phyloP scores from a whole-genome alignment of 768 basidiomycete species.

The Lactarius evosmus region DNA sequence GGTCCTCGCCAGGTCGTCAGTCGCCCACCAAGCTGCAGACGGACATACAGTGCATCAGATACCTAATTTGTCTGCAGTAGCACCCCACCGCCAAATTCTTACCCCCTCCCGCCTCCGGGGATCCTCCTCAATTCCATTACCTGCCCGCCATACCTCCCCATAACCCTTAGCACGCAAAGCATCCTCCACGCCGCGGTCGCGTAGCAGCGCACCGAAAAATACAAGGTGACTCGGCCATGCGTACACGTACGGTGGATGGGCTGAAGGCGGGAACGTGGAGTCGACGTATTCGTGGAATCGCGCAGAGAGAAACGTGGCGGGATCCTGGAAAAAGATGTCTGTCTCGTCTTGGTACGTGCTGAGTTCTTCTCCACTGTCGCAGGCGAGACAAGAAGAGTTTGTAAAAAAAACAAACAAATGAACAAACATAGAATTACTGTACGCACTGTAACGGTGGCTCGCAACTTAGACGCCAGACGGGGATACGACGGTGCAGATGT shows the following conservation, averaged over 20 bases:
- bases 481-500: constrained; percentile 72
- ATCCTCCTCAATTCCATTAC: constrained; percentile 76
- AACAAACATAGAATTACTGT: constrained; percentile 19
- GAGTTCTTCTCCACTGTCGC: constrained; percentile 47
- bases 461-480: constrained; percentile 85
- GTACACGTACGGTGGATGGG: constrained; percentile 51
- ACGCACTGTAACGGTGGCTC: constrained; percentile 82
- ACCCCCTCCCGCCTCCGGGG: constrained; percentile 64
- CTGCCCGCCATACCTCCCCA: constrained; percentile 55
- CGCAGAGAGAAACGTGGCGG: constrained; percentile 56
- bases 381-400: neutral
- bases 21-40: neutral
- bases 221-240: constrained; percentile 81
- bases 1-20: too few species aligned
- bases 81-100: constrained; percentile 51
- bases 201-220: constrained; percentile 77
- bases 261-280: constrained; percentile 58
- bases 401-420: neutral
- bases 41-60: neutral
- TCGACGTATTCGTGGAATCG: constrained; percentile 69
- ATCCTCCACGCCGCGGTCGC: constrained; percentile 45
- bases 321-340: constrained; percentile 73
- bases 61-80: neutral
- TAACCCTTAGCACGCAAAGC: constrained; percentile 59
- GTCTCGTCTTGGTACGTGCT: constrained; percentile 75